Conservation (phyloP, 139 green algal species). For the Chlorella sp. region DNA sequence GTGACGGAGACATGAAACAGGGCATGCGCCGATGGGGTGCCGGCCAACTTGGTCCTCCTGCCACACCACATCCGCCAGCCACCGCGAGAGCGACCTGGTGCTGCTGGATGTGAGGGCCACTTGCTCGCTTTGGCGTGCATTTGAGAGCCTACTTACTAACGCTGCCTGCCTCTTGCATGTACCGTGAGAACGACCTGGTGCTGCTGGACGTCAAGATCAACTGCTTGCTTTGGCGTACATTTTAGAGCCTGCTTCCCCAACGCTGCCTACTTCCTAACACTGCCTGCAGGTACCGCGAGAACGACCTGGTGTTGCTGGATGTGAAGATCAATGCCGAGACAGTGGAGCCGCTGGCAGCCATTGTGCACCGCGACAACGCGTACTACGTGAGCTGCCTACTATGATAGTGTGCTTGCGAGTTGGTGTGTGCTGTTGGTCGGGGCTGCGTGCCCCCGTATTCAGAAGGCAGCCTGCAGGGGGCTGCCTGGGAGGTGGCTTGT, state of each 20-base stretch:
- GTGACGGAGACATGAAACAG: too few relatives aligned
- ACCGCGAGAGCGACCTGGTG: background rate
- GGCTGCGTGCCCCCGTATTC: too few relatives aligned
- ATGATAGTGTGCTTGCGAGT: background rate
- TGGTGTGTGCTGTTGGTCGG: background rate
- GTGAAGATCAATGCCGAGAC: constrained; percentile 82
- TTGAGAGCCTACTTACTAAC: too few relatives aligned
- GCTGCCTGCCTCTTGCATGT: background rate
- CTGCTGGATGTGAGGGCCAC: too few relatives aligned
- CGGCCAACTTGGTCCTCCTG: too few relatives aligned
- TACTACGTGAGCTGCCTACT: constrained; percentile 65
- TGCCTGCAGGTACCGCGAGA: constrained; percentile 67
- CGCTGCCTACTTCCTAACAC: background rate
- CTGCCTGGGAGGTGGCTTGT: too few relatives aligned
- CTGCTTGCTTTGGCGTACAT: background rate
- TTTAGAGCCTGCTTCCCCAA: too few relatives aligned
- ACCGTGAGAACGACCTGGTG: background rate
- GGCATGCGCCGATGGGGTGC: too few relatives aligned
- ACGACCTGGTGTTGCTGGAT: constrained; percentile 93
- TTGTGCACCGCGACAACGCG: constrained; percentile 78
- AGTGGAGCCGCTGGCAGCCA: constrained; percentile 84
- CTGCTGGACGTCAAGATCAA: too few relatives aligned
- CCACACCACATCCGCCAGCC: too few relatives aligned
- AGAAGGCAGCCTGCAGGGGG: too few relatives aligned
- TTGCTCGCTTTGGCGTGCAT: background rate